These are phyloP conservation scores for Fusarium tanahbumbuense DNA, from an alignment of 2,329 filamentous ascomycete genomes.

Conservation along the genomic window DNA sequence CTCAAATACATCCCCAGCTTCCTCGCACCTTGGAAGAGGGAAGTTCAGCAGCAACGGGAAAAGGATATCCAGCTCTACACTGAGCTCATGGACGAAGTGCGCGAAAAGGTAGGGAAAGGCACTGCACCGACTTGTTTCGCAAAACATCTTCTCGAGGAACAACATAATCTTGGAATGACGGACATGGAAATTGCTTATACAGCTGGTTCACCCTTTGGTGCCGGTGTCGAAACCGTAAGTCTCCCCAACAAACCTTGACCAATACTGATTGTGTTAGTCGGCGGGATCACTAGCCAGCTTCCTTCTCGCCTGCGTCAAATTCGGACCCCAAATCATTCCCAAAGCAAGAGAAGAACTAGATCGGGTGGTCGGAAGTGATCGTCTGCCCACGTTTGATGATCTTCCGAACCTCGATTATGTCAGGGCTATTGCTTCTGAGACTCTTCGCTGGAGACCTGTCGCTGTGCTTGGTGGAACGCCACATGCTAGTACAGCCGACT, in stretches of 20 bases:
- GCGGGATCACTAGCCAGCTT: conserved; percentile 62
- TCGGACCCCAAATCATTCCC: conserved; percentile 61
- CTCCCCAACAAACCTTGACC: no score
- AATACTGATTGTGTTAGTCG: conserved; percentile 43
- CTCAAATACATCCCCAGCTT: conserved; percentile 54
- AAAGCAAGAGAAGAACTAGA: conserved; percentile 56
- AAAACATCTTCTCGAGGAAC: conserved; percentile 56
- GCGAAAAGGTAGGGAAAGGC: conserved; percentile 48
- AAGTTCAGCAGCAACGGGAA: conserved; percentile 52
- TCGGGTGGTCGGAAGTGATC: conserved; percentile 51
- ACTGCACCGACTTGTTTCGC: conserved; percentile 56
- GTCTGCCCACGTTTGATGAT: conserved; percentile 54
- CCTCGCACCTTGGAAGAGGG: conserved; percentile 55
- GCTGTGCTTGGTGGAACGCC: conserved; percentile 58
- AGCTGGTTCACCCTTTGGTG: conserved; percentile 59
- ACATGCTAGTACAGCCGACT: conserved; percentile 59
- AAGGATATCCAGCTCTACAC: conserved; percentile 55
- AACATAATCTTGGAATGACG: conserved; percentile 54
- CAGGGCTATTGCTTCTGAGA: conserved; percentile 54
- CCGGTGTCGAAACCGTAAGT: conserved; percentile 57
- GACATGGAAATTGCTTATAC: conserved; percentile 58
- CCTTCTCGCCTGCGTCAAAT: conserved; percentile 64
- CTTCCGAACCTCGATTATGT: conserved; percentile 50
- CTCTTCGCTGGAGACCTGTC: conserved; percentile 56
- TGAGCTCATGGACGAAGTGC: conserved; percentile 55